Conservation (phyloP, 371 early-diverging fungal genomes). For the Rhizopus sp. region DNA sequence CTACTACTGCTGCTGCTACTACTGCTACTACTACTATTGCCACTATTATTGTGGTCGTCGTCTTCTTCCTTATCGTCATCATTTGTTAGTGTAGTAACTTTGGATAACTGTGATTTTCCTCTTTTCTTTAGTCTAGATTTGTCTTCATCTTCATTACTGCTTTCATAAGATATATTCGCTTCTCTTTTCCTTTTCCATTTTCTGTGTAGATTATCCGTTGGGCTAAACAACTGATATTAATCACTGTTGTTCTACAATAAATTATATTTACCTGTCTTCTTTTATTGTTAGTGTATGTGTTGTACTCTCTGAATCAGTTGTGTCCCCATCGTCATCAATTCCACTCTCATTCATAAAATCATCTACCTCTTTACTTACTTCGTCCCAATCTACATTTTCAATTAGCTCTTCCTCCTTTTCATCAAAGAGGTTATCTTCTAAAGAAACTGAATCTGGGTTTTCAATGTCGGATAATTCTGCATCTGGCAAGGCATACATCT, state of each 20-base stretch:
- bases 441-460: slow-evolving; percentile 33
- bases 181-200: slow-evolving; percentile 15
- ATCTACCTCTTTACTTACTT: slow-evolving; percentile 59
- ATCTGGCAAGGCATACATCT: slow-evolving; percentile 43
- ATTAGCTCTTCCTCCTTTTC: slow-evolving; percentile 49
- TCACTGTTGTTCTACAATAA: background rate
- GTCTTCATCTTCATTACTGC: slow-evolving; percentile 24
- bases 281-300: background rate
- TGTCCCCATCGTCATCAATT: slow-evolving; percentile 52
- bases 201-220: slow-evolving; percentile 12
- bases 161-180: background rate
- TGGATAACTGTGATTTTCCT: slow-evolving; percentile 37
- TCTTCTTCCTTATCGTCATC: slow-evolving; percentile 5
- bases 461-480: slow-evolving; percentile 27
- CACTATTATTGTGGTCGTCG: slow-evolving; percentile 16
- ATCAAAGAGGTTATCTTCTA: slow-evolving; percentile 36
- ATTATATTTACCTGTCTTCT: slow-evolving; percentile 28
- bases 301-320: slow-evolving; percentile 36
- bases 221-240: slow-evolving; percentile 14
- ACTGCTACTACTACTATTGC: slow-evolving; percentile 16
- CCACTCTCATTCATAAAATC: slow-evolving; percentile 61
- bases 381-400: slow-evolving; percentile 58
- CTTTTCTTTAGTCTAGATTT: slow-evolving; percentile 1
- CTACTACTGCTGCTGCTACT: background rate
- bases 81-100: slow-evolving; percentile 29